Base-by-base conservation (phyloP, 768 basidiomycete species). In the Gymnopilus dilepis region DNA sequence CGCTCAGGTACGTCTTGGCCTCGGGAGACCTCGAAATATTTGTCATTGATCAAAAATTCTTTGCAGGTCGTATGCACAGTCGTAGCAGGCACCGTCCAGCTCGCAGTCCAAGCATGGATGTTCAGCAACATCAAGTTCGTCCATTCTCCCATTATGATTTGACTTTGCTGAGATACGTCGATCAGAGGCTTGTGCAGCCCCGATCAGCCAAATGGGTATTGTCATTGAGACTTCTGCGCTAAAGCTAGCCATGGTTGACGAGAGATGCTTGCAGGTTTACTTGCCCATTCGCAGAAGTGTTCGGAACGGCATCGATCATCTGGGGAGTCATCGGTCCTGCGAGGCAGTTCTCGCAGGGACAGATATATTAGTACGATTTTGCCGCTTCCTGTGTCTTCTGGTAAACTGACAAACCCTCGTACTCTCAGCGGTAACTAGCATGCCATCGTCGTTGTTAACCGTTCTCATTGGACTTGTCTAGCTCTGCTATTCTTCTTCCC, bases 261-360 rank as follows among this genome's bases (percentile, higher is more conserved):
- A n/a, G n/a, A n/a, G n/a, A 15, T 24, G 17, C 41, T 17, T 21
- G 7, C 22, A 60, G 59, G 62, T 86, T 86, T 62, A 78, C 78
- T 21, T 87, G 86, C 61, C 80, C 84, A 6, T 73, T 66, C 40
- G 82, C 81, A 4, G 72, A 84, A 63, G 86, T 90, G 42, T 80
- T 82, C 60, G 81, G 78, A 8, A 82, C 83, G 1, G 83, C 84
- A 3, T 86, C 85, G 52, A 79, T 88, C 53, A 81, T 87, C 30
- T 88, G 89, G 72, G 88, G 88, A 52, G 85, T 87, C 22, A 84
- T 90, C 37, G 88, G 89, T 1, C 89, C 88, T 3, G 77, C 64
- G 41, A 71, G 78, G 11, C 82, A 82, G 66, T 89, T 87, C 72
- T 83, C 81, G 0, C 65, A 78, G 41, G 85, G 81, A 22, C 81